A percentile compares a stretch with the other conserved stretches of the same genome.
phyloP scores from a whole-genome alignment of 805 yeast species.

The Vanderwaltozyma polyspora region DNA sequence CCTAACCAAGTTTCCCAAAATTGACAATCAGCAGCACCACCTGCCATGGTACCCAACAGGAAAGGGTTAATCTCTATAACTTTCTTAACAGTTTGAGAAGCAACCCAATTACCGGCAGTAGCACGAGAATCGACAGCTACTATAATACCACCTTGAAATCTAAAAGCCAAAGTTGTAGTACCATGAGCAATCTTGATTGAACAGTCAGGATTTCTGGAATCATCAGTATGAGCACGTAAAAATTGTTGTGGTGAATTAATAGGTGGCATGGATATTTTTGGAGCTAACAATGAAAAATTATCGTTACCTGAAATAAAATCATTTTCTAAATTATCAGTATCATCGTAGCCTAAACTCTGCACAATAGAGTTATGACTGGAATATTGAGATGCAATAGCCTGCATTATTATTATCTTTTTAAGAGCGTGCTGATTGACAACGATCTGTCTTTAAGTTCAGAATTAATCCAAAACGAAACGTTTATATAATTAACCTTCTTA shows the following conservation, averaged over 20 bases:
- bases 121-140: constrained; percentile 99
- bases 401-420: too few relatives aligned
- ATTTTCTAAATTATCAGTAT: constrained; percentile 24
- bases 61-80: constrained; percentile 95
- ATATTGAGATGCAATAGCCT: constrained; percentile 26
- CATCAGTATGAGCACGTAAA: constrained; percentile 96
- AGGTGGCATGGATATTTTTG: constrained; percentile 66
- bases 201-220: constrained; percentile 83
- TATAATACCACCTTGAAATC: constrained; percentile 88
- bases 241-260: constrained; percentile 84
- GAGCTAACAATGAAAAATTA: constrained; percentile 32
- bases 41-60: constrained; percentile 95
- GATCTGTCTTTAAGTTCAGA: too few relatives aligned
- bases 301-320: constrained; percentile 28
- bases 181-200: constrained; percentile 96
- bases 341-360: constrained; percentile 20
- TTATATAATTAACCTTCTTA: too few relatives aligned
- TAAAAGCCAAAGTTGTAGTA: constrained; percentile 94
- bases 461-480: too few relatives aligned
- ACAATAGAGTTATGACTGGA: constrained; percentile 13
- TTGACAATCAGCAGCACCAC: constrained; percentile 99
- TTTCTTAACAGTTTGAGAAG: constrained; percentile 94
- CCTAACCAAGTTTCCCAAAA: constrained; percentile 99
- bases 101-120: constrained; percentile 95
- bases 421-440: too few relatives aligned